Base-by-base conservation (phyloP, 73 alveolate species). In the Tetrahymena elliotti region DNA sequence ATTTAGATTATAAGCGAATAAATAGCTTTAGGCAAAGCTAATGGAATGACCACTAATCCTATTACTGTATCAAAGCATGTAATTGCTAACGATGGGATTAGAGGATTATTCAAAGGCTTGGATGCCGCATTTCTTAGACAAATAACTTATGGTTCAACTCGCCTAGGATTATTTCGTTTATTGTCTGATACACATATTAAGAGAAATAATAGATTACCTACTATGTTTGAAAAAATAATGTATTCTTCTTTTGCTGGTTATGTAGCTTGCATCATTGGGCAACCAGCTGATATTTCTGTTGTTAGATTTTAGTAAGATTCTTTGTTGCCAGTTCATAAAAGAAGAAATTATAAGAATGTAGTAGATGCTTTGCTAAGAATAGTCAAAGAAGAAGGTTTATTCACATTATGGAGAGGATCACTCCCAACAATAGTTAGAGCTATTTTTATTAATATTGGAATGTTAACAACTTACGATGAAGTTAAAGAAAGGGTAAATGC, bases 401-500 rank as follows among this genome's bases (percentile, higher is more conserved):
- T 93, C 16, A 88, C 98, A 33, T 94, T 96, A 24, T 98, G 99
- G 99, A 97, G 96, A 93, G 99, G 99, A 6, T 95, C 98, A 39
- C 94, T 97, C 7, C 99, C 99, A 5, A 97, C 99, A 13, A 95
- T 98, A 20, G 95, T 95, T 82, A 97, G 99, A 93, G 99, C 99
- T 12, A 83, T 96, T 93, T 95, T 98, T 33, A 54, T 98, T 27
- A 98, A 97, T 93, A 93, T 98, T 18, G 98, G 99, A 13, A 96
- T 97, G 99, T 96, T 98, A 16, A 99, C 97, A 9, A 95, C 99
- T 3, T 98, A 96, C 94, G 99, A 98, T 97, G 98, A 97, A 84
- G 84, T 97, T 47, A 98, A 98, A 38, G 98, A 98, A 39, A 94
- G 97, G 93, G 84, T 93, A 96, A 15, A 94, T 97, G 97, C 27